Conservation (phyloP, 306 rosid species). For the Sindora glabra region DNA sequence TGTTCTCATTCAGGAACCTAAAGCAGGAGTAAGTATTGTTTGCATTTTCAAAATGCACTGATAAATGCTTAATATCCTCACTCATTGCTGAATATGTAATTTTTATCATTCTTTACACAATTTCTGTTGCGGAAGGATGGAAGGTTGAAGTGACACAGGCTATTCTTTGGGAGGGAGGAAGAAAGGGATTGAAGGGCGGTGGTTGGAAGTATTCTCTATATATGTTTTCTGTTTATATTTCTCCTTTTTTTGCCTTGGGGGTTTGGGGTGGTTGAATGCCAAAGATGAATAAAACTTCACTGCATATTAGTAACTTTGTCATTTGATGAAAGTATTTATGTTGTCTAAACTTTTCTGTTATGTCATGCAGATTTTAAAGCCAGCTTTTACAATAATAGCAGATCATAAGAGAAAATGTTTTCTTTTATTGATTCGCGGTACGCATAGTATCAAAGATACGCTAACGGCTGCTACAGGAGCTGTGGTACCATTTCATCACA, state of each 20-base stretch:
- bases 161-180: no score
- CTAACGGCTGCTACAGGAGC: constrained; percentile 89
- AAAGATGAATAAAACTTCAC: no score
- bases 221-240: background rate
- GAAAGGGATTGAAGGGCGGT: no score
- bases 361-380: constrained; percentile 82
- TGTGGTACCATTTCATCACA: constrained; percentile 89
- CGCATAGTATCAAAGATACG: constrained; percentile 95
- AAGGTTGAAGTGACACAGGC: no score
- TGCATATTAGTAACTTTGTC: no score
- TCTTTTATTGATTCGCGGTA: constrained; percentile 84
- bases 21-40: constrained; percentile 77
- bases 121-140: no score
- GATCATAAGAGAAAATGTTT: constrained; percentile 52
- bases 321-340: no score
- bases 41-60: background rate
- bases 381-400: constrained; percentile 80
- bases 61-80: background rate
- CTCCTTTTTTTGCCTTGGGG: no score
- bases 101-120: background rate
- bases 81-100: background rate
- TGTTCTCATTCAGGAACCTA: constrained; percentile 87
- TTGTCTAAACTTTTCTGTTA: no score
- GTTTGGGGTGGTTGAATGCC: no score
- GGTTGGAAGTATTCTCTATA: no score